A percentile compares a stretch with the other conserved stretches of the same genome.
Evolutionary conservation across 768 basidiomycete genomes (phyloP).

Genomic region (Ramaria sp.): DNA sequence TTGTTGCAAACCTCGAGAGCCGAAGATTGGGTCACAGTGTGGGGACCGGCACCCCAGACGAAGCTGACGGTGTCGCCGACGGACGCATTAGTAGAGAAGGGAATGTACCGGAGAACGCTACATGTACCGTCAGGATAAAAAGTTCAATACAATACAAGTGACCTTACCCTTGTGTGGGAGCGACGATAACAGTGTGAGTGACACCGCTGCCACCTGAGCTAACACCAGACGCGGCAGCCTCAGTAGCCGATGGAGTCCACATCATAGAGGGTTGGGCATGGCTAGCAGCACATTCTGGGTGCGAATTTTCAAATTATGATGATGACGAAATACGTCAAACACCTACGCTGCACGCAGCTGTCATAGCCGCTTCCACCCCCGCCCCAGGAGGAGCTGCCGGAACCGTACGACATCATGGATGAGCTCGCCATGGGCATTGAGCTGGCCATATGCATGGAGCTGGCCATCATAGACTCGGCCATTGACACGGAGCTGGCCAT

Average conservation of each 20-base stretch:
- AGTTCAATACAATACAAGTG: background rate
- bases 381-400: constrained; percentile 46
- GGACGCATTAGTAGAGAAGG: constrained; percentile 65
- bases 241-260: constrained; percentile 18
- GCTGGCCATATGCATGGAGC: constrained; percentile 8
- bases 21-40: constrained; percentile 78
- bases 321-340: background rate
- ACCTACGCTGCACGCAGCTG: constrained; percentile 61
- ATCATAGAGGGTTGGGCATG: constrained; percentile 32
- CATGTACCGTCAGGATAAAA: constrained; percentile 4
- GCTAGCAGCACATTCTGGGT: constrained; percentile 53
- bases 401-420: constrained; percentile 40
- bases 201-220: constrained; percentile 35
- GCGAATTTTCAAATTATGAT: background rate
- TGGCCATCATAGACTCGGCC: background rate
- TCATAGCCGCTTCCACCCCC: constrained; percentile 38
- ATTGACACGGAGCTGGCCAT: background rate
- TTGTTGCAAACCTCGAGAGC: constrained; percentile 64
- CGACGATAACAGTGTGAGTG: constrained; percentile 70
- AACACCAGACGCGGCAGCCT: constrained; percentile 17
- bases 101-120: constrained; percentile 57
- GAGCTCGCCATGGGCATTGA: constrained; percentile 24
- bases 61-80: constrained; percentile 69
- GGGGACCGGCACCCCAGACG: constrained; percentile 69
- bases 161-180: constrained; percentile 50